Percentiles rank a stretch among this genome's conserved stretches.
phyloP scores from a whole-genome alignment of 306 rosid species.

The Fragaria vesca region DNA sequence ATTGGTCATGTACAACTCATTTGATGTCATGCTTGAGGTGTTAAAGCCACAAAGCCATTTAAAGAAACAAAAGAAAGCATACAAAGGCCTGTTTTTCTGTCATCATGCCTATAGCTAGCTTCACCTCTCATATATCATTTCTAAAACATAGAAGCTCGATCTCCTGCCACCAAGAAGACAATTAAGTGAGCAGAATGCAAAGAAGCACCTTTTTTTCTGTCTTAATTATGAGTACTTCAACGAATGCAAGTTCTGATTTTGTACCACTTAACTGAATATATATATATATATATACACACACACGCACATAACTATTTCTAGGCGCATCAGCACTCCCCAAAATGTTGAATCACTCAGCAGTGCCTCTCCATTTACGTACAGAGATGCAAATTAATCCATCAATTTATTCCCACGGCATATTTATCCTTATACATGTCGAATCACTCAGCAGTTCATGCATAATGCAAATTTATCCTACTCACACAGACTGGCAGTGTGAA shows the following conservation, averaged over 20 bases:
- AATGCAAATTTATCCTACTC: background rate
- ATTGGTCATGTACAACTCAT: constrained; percentile 48
- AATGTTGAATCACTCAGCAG: background rate
- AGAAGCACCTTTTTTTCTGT: no score
- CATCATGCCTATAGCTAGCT: background rate
- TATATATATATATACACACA: no score
- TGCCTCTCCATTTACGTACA: background rate
- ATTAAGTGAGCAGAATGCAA: no score
- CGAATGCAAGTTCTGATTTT: no score
- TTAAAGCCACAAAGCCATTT: constrained; percentile 40
- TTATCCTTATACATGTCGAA: background rate
- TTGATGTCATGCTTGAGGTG: constrained; percentile 44
- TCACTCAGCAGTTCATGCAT: background rate
- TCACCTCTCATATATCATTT: background rate
- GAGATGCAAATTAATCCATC: background rate
- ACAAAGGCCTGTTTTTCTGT: constrained; percentile 18
- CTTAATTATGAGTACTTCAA: no score
- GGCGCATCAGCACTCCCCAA: background rate
- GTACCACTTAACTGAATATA: no score
- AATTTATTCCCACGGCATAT: background rate
- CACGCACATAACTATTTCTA: background rate
- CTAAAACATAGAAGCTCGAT: background rate
- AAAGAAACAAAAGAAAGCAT: constrained; percentile 5
- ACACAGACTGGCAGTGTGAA: background rate
- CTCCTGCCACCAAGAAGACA: background rate